Evolutionary conservation across 768 basidiomycete species (phyloP), one percentile per base, ranked within the genome.

Genomic region (Pisolithus microcarpus): DNA sequence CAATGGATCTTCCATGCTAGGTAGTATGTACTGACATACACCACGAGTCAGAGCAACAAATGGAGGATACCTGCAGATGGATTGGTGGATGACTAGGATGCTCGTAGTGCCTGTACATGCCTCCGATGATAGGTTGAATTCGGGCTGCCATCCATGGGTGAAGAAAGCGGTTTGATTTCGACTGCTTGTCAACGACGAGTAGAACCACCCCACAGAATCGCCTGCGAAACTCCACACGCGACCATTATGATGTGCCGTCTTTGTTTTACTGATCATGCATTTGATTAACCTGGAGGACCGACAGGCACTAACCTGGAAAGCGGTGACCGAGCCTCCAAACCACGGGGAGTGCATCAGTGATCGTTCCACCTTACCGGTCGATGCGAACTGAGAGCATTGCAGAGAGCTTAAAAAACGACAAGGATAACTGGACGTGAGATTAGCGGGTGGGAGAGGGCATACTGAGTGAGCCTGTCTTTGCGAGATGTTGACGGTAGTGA

Each of bases 151-250:
- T 43, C 28, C 56, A 6, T 52, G 55, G n/a, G 53, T 45, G 53
- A 38, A 43, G 49, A 38, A 3, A 38, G 51, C 30, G 16, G 16
- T 40, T 24, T 54, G 47, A 11, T 43, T 44, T 9, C 53, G 49
- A 2, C 55, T 43, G 30, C 55, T 61, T 39, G 52, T 30, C 2
- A 56, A 47, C 50, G 61, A 68, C 5, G 69, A 63, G 53, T 74
- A 79, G 26, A 81, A 56, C 78, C 79, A 81, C 24, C 81, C 81
- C 43, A 60, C 58, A 49, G 70, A 63, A 44, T 83, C 80, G 1
- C 81, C 81, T n/a, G 74, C 61, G 52, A 80, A 74, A 21, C 65
- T 66, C 54, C 65, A 72, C 5, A 56, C 47, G 30, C 52, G 59
- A 16, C 66, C 74, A 36, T 64, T 52, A 37, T 71, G 48, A 18